Evolutionary conservation across 352 stramenopile genomes (phyloP), one percentile per base, ranked within the genome.

Genomic region (Globisporangium megalacanthum): DNA sequence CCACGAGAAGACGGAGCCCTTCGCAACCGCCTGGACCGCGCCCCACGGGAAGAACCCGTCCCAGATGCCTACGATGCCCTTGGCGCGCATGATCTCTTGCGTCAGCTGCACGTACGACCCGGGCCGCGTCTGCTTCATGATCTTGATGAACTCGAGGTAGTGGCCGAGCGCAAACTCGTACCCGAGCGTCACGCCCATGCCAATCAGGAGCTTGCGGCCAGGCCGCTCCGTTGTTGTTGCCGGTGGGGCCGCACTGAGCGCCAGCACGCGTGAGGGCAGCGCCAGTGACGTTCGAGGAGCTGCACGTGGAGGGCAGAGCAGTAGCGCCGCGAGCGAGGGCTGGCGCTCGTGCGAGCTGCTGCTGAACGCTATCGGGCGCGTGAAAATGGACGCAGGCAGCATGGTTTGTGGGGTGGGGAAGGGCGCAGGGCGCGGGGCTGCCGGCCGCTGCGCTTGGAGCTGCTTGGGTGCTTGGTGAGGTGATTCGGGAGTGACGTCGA

Each of bases 1-100:
- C 71, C 88, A 89, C 41, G 87, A 73, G 72, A 98, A 98, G 41
- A 97, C 86, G 5, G 89, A 84, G 17, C 92, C 92, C 68, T 98
- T 98, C 42, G 79, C 75, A 14, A 97, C 54, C 33, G 77, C 82
- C 69, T 98, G 92, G 11, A 97, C 56, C 4, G 89, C 79, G 11
- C 92, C 92, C 92, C 91, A 97, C 3, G 92, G 92, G 52, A 97
- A 79, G 69, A 98, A 98, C 7, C 92, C 92, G 65, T 98, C 92
- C 88, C 88, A 97, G 60, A 97, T 72, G 52, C 92, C 92, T 22
- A 79, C 66, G 45, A 97, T 65, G 37, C 92, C 92, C 67, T 97
- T 97, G 51, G 85, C 56, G 35, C 74, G 57, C 54, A 95, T 92
- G 70, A 98, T 97, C 42, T 88, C 70, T 39, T 77, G 77, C 48